These are phyloP conservation scores for Jackrogersella minutella DNA, from an alignment of 495 filamentous ascomycete genomes.

Conservation along the genomic window DNA sequence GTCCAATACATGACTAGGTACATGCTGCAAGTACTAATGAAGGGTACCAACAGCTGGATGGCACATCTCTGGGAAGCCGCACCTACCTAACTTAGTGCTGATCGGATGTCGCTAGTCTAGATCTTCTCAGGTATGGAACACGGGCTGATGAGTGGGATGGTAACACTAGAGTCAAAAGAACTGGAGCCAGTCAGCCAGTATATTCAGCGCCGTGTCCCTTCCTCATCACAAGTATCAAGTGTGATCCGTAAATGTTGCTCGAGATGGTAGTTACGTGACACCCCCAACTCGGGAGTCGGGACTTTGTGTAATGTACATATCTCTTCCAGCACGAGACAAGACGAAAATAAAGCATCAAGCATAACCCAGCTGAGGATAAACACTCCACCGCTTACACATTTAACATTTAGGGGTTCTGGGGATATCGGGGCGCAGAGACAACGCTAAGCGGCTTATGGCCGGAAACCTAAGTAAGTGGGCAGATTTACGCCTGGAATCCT, in stretches of 20 bases:
- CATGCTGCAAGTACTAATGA: constrained; percentile 1
- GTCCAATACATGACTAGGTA: no score
- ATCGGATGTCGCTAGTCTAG: constrained; percentile 19
- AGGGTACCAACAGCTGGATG: not conserved
- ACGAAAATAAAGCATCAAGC: constrained; percentile 5
- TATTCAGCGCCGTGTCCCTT: not conserved
- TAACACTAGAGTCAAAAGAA: constrained; percentile 23
- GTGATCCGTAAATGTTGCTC: constrained; percentile 23
- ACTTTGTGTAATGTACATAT: no score
- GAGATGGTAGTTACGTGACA: constrained; percentile 36
- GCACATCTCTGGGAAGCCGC: not conserved
- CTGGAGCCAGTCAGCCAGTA: constrained; percentile 1
- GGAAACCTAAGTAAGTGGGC: constrained; percentile 14
- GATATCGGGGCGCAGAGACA: constrained; percentile 12
- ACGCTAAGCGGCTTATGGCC: constrained; percentile 18
- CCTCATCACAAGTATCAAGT: constrained; percentile 5
- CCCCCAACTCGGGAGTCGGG: no score
- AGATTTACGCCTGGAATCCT: constrained; percentile 29
- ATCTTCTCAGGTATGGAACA: constrained; percentile 3
- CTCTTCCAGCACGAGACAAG: constrained; percentile 18
- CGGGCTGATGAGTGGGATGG: constrained; percentile 13
- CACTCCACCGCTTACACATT: constrained; percentile 28
- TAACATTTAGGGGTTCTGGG: constrained; percentile 27
- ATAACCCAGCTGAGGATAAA: no score
- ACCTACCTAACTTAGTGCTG: constrained; percentile 30